These are phyloP conservation scores for Moesziomyces sp. DNA, from an alignment of 1,284 basidiomycete species.

Conservation along the genomic window DNA sequence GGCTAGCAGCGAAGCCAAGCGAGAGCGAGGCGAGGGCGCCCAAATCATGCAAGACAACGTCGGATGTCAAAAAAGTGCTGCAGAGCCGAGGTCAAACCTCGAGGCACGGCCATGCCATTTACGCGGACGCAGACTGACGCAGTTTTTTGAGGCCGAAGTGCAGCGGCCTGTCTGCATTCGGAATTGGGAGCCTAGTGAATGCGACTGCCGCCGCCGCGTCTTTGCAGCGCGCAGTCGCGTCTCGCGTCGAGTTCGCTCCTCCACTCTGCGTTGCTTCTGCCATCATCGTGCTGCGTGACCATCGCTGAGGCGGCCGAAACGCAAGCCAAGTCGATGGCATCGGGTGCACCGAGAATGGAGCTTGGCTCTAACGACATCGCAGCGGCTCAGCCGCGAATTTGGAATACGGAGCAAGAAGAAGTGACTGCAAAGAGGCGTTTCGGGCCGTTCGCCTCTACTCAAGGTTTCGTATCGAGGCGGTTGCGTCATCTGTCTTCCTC, in stretches of 20 bases:
- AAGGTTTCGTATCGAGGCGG: background rate
- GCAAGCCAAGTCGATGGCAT: background rate
- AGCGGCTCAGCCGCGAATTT: too few relatives aligned
- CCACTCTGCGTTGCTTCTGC: too few relatives aligned
- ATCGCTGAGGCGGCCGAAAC: too few relatives aligned
- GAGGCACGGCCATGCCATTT: background rate
- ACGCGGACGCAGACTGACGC: too few relatives aligned
- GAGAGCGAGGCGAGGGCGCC: background rate
- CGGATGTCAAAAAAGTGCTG: background rate
- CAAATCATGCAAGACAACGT: background rate
- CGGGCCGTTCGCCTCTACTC: background rate
- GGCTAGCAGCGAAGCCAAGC: background rate
- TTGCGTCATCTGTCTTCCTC: background rate
- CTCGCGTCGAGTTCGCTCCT: background rate
- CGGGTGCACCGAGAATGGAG: background rate
- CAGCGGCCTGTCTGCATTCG: background rate
- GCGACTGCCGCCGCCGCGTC: background rate
- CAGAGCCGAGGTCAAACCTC: background rate
- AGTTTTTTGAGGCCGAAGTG: too few relatives aligned
- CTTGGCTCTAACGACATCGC: too few relatives aligned
- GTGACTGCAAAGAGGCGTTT: too few relatives aligned
- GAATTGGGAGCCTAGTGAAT: background rate
- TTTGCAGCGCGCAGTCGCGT: background rate
- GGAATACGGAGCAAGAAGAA: too few relatives aligned
- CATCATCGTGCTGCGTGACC: too few relatives aligned